phyloP scores from a whole-genome alignment of 2,329 filamentous ascomycete genomes.

The Epichloe sp. region DNA sequence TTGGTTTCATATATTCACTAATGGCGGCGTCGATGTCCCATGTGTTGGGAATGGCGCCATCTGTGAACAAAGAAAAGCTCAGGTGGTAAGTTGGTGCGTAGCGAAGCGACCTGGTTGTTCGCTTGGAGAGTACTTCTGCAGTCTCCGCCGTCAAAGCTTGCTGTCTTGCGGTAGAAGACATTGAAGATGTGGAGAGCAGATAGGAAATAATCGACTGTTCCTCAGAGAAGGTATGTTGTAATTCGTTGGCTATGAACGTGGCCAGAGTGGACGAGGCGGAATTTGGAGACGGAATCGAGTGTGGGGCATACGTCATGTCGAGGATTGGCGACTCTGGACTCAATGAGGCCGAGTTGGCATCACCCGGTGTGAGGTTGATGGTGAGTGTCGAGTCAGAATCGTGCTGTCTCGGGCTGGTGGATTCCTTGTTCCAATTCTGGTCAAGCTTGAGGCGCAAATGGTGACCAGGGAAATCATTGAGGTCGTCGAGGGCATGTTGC shows the following conservation, averaged over 20 bases:
- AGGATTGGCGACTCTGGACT: constrained; percentile 58
- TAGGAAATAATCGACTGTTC: constrained; percentile 79
- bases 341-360: constrained; percentile 47
- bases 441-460: constrained; percentile 47
- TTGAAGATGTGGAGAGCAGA: constrained; percentile 48
- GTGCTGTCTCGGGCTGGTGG: constrained; percentile 20
- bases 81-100: constrained; percentile 91
- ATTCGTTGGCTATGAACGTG: constrained; percentile 62
- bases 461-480: constrained; percentile 76
- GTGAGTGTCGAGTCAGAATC: constrained; percentile 46
- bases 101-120: constrained; percentile 74
- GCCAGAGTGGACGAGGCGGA: constrained; percentile 63
- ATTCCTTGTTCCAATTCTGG: constrained; percentile 9
- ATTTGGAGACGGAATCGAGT: constrained; percentile 50
- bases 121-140: constrained; percentile 46
- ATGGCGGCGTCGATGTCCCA: constrained; percentile 87
- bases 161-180: constrained; percentile 33
- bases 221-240: constrained; percentile 70
- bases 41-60: constrained; percentile 60
- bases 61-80: constrained; percentile 89
- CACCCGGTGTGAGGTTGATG: constrained; percentile 55
- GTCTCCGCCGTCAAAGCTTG: constrained; percentile 36
- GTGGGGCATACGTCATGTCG: constrained; percentile 64
- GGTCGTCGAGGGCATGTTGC: constrained; percentile 73
- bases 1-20: constrained; percentile 65